Conservation (phyloP, 257 asterid species). For the Henckelia pumila region DNA sequence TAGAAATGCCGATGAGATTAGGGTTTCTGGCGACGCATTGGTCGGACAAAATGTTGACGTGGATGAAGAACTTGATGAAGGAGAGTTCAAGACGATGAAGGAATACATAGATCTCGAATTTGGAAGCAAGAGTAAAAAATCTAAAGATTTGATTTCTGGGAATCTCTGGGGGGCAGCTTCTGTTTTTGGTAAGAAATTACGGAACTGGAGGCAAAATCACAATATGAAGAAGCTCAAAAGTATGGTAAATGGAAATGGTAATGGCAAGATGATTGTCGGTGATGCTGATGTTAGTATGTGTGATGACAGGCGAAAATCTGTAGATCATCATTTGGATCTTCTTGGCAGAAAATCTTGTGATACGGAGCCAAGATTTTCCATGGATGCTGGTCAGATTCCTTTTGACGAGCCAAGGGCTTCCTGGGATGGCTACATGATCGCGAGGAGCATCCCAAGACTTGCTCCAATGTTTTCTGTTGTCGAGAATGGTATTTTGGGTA, state of each 20-base stretch:
- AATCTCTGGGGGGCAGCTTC: constrained; percentile 73
- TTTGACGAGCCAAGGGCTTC: constrained; percentile 94
- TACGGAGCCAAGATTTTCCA: constrained; percentile 57
- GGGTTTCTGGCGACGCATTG: constrained; percentile 34
- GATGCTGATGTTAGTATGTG: constrained; percentile 20
- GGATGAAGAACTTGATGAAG: constrained; percentile 44
- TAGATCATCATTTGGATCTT: constrained; percentile 43
- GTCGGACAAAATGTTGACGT: constrained; percentile 27
- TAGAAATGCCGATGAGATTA: constrained; percentile 28
- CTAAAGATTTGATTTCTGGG: constrained; percentile 65
- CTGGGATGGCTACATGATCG: constrained; percentile 96
- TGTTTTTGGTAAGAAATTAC: constrained; percentile 73
- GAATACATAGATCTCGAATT: constrained; percentile 87
- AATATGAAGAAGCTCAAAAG: constrained; percentile 38
- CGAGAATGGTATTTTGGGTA: constrained; percentile 55
- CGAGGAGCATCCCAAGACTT: constrained; percentile 78
- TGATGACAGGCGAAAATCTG: constrained; percentile 26
- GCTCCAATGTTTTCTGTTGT: constrained; percentile 82
- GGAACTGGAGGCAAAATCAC: constrained; percentile 69
- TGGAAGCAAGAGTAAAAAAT: constrained; percentile 44
- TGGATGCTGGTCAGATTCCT: constrained; percentile 60
- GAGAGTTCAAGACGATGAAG: constrained; percentile 82
- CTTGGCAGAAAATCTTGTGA: constrained; percentile 74
- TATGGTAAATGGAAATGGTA: background rate
- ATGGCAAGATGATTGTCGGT: constrained; percentile 22